Conservation (phyloP, 192 early-diverging fungal species). For the Oehlia diaphana region DNA sequence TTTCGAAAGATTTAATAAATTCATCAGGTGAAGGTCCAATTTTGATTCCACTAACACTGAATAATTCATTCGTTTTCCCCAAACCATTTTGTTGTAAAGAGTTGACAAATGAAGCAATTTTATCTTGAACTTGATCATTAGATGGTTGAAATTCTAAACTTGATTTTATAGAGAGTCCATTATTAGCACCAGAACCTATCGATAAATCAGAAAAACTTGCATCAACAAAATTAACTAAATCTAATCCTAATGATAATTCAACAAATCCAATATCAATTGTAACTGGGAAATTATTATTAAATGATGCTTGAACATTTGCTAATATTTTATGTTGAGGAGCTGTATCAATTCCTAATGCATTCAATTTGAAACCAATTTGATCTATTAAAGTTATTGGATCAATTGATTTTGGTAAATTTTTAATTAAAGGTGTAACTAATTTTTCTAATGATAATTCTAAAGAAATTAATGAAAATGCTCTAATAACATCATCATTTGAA, state of each 20-base stretch:
- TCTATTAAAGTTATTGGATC: conserved; percentile 1
- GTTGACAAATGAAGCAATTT: neutral
- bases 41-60: neutral
- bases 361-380: neutral
- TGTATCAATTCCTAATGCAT: neutral
- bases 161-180: neutral
- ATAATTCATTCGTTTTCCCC: neutral
- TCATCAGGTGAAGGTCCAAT: neutral
- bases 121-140: neutral
- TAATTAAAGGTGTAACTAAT: neutral
- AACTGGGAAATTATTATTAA: neutral
- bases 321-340: neutral
- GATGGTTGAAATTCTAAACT: neutral
- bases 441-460: neutral
- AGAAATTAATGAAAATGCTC: neutral
- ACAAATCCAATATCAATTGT: neutral
- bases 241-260: neutral
- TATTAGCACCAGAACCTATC: neutral
- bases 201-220: neutral
- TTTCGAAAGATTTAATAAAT: neutral
- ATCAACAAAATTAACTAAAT: neutral
- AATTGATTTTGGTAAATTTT: neutral
- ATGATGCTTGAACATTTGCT: neutral
- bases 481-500: neutral
- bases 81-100: conserved; percentile 1